Conservation (phyloP, 129 eudicot genomes). For the Tagetes erecta region DNA sequence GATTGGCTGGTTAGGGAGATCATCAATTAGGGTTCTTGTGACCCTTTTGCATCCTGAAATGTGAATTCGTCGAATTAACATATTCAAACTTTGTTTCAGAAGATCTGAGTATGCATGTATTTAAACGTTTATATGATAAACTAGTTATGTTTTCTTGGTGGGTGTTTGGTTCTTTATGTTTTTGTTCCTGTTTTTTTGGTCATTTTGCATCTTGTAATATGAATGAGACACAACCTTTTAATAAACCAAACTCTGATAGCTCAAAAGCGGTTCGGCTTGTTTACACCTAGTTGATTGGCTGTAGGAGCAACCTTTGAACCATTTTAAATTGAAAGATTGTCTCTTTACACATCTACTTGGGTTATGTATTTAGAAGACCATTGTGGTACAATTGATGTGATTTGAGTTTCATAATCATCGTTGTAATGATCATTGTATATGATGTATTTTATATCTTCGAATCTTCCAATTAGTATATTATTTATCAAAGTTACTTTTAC, state of each 20-base stretch:
- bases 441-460: no score
- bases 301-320: background rate
- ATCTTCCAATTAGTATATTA: no score
- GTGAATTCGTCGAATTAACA: background rate
- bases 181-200: constrained; percentile 18
- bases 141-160: constrained; percentile 23
- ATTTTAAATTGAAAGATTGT: background rate
- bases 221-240: no score
- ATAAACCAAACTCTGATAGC: no score
- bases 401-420: no score
- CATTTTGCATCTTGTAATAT: constrained; percentile 1
- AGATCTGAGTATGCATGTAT: constrained; percentile 4
- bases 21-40: constrained; percentile 29
- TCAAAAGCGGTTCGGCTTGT: no score
- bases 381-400: no score
- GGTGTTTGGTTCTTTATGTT: constrained; percentile 25
- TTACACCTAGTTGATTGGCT: no score
- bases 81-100: constrained; percentile 2
- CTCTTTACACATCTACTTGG: background rate
- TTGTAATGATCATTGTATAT: no score
- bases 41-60: constrained; percentile 4
- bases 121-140: constrained; percentile 7
- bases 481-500: no score
- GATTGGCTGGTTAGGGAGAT: constrained; percentile 69
- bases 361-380: no score